A percentile compares a stretch with the other conserved stretches of the same genome.
These are phyloP conservation scores for Eimeria acervulina DNA, from an alignment of 169 alveolate species.

Conservation along the genomic window DNA sequence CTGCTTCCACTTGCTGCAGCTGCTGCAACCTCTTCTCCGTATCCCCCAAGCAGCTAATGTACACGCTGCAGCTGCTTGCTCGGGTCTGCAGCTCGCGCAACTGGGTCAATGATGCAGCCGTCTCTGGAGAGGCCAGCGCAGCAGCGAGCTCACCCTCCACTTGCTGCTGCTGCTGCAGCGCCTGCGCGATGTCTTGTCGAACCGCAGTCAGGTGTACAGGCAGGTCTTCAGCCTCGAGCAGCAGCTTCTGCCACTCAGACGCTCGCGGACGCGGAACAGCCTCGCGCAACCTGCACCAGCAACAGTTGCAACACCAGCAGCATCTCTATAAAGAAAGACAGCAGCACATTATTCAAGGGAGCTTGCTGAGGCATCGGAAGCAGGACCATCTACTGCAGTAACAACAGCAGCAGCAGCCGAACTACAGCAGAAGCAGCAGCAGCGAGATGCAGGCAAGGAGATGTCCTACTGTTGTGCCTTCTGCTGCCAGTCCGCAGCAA, in stretches of 20 bases:
- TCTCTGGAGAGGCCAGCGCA: constrained; percentile 66
- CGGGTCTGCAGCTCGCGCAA: constrained; percentile 77
- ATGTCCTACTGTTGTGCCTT: constrained; percentile 55
- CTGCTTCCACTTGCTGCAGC: constrained; percentile 80
- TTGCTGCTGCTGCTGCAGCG: constrained; percentile 81
- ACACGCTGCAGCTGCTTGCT: constrained; percentile 79
- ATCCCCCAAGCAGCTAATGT: constrained; percentile 57
- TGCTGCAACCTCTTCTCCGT: constrained; percentile 73
- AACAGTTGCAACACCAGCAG: constrained; percentile 39
- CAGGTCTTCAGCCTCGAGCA: constrained; percentile 81
- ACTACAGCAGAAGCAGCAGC: not conserved
- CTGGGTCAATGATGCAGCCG: constrained; percentile 78
- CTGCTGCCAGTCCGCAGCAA: constrained; percentile 65
- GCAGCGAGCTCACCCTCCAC: constrained; percentile 75
- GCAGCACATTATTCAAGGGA: not conserved
- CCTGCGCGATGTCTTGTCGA: constrained; percentile 76
- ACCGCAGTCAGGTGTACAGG: constrained; percentile 78
- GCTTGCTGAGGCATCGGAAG: not conserved
- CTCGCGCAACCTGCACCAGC: constrained; percentile 73
- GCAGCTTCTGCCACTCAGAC: constrained; percentile 75
- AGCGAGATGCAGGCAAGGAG: not conserved
- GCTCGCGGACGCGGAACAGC: constrained; percentile 79
- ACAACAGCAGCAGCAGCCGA: constrained; percentile 11
- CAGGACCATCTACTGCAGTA: not conserved
- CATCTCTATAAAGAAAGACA: not conserved